Percentiles rank a stretch among this genome's conserved stretches.
These are phyloP conservation scores for Saccharomycopsis olivae DNA, from an alignment of 805 yeast genomes.

Conservation along the genomic window DNA sequence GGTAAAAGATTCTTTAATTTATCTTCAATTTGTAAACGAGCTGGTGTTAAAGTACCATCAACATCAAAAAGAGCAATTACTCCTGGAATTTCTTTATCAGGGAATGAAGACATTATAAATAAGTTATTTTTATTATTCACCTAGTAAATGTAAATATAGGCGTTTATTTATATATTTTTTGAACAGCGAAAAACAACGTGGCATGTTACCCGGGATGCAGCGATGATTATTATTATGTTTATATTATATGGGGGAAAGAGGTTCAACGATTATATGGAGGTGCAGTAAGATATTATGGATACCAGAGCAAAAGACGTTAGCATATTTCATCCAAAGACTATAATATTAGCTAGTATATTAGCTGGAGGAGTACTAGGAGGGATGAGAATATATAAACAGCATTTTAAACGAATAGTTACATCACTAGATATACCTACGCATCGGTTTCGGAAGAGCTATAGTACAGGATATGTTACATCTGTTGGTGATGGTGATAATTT, in stretches of 20 bases:
- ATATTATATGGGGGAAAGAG: no score
- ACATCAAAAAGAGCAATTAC: slow-evolving; percentile 92
- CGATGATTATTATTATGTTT: no score
- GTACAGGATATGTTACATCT: slow-evolving; percentile 69
- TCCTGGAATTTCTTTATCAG: slow-evolving; percentile 72
- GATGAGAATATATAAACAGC: slow-evolving; percentile 33
- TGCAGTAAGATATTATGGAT: no score
- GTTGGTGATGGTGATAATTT: slow-evolving; percentile 97
- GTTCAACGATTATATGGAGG: no score
- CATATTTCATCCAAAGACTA: slow-evolving; percentile 19
- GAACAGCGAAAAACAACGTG: no score
- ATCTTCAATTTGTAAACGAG: slow-evolving; percentile 67
- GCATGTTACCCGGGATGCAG: no score
- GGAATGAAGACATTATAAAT: slow-evolving; percentile 27
- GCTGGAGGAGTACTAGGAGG: slow-evolving; percentile 33
- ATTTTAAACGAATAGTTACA: slow-evolving; percentile 39
- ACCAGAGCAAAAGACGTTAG: slow-evolving; percentile 8
- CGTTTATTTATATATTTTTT: no score
- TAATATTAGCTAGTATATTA: slow-evolving; percentile 25
- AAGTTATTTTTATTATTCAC: no score
- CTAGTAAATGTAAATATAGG: no score
- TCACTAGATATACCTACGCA: slow-evolving; percentile 40
- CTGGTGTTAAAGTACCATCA: slow-evolving; percentile 97
- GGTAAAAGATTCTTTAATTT: slow-evolving; percentile 67
- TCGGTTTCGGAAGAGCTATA: slow-evolving; percentile 33